Evolutionary conservation across 2,329 filamentous ascomycete species (phyloP).

Genomic region (Allantophomopsis cytisporea): DNA sequence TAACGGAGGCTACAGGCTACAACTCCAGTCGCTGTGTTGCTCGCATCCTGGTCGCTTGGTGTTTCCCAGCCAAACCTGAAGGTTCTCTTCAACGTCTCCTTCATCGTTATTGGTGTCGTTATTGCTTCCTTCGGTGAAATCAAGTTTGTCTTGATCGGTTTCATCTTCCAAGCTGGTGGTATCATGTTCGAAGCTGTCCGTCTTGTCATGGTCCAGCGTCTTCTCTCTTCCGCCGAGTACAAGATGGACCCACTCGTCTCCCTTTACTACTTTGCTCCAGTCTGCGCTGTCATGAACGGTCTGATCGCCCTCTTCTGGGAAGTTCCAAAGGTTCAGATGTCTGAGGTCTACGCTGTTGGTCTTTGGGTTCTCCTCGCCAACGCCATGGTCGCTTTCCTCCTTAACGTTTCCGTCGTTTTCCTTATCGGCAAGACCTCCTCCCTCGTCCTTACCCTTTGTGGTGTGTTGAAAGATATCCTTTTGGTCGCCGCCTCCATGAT

Average conservation of each 20-base stretch:
- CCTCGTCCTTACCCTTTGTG: constrained; percentile 74
- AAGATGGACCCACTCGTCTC: constrained; percentile 88
- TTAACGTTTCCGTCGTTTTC: constrained; percentile 80
- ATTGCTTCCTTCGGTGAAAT: constrained; percentile 95
- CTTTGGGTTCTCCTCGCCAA: constrained; percentile 61
- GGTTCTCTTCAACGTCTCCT: constrained; percentile 82
- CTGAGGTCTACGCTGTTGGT: constrained; percentile 61
- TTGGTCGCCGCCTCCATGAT: constrained; percentile 69
- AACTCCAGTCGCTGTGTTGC: constrained; percentile 82
- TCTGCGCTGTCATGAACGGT: constrained; percentile 74
- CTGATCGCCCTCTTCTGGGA: constrained; percentile 62
- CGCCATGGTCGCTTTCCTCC: constrained; percentile 63
- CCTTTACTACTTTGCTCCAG: constrained; percentile 79
- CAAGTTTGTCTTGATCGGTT: constrained; percentile 71
- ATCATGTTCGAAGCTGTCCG: constrained; percentile 74
- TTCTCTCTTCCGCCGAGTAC: constrained; percentile 72
- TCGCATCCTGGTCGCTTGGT: constrained; percentile 80
- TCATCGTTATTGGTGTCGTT: constrained; percentile 89
- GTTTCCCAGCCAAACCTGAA: constrained; percentile 73
- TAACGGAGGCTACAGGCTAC: constrained; percentile 48
- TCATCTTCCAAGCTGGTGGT: constrained; percentile 66
- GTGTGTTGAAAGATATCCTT: constrained; percentile 79
- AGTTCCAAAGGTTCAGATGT: constrained; percentile 53
- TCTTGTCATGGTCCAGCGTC: constrained; percentile 71
- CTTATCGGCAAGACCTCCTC: constrained; percentile 81